Base-by-base conservation (phyloP, 352 stramenopile species). In the Globisporangium barbulae region DNA sequence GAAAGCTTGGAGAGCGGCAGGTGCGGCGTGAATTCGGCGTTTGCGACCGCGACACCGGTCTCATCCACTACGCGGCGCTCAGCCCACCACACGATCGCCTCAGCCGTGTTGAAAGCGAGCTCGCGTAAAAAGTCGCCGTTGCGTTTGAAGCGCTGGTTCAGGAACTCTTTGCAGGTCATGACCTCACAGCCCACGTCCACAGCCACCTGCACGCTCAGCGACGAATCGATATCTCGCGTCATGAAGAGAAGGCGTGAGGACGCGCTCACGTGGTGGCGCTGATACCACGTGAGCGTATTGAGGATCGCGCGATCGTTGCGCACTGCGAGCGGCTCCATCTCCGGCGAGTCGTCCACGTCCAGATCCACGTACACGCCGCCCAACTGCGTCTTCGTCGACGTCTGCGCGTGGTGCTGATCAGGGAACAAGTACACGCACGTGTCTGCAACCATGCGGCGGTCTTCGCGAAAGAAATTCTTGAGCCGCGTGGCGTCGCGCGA, bases 211-310 rank as follows among this genome's bases (percentile, higher is more conserved):
- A 77, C 37, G 59, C 70, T 75, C 31, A 86, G n/a, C 1, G 65
- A 2, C n/a, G 73, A 63, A 33, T 90, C 73, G 6, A 79, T 59
- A 37, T 88, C 74, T 19, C 73, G 74, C 33, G 83, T 80, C 72
- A 93, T 77, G 53, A 88, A 81, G 55, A 93, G 69, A 3, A 90
- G 21, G 3, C 73, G 71, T 7, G 76, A 78, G 17, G 64, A 59
- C 15, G 37, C 7, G 1, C 71, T 72, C 15, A 87, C 53, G 57
- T 89, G 79, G 0, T 76, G 72, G 2, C 59, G 63, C 35, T 69
- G 64, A 73, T 90, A 91, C 85, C 85, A 94, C 35, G 68, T 61
- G 19, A 94, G 55, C 8, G 85, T 83, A 61, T 82, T 84, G 9
- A 88, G 50, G n/a, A 91, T 42, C 7, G 73, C 79, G 25, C 75